These are phyloP conservation scores for Penicillium flavigenum DNA, from an alignment of 495 filamentous ascomycete species.

Conservation along the genomic window DNA sequence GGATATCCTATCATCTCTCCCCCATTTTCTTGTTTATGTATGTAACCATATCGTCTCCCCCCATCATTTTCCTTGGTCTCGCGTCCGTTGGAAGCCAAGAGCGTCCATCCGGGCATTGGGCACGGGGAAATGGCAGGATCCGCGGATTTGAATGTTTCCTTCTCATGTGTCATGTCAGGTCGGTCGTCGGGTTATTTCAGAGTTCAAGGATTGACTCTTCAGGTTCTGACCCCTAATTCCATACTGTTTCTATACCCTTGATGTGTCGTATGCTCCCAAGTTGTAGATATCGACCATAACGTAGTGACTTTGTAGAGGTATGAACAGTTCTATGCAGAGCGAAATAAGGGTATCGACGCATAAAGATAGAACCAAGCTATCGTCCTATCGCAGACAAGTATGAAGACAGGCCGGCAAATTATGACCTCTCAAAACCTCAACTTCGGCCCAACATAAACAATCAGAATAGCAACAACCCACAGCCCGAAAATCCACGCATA, in stretches of 20 bases:
- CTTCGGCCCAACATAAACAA: conserved; percentile 83
- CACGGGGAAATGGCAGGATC: conserved; percentile 38
- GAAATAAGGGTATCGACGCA: conserved; percentile 2
- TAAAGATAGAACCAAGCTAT: neutral
- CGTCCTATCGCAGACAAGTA: neutral
- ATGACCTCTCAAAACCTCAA: conserved; percentile 64
- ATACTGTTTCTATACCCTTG: conserved; percentile 1
- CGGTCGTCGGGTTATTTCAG: conserved; percentile 42
- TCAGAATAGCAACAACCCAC: conserved; percentile 67
- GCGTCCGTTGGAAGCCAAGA: conserved; percentile 31
- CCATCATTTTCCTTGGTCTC: conserved; percentile 34
- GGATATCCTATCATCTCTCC: conserved; percentile 46
- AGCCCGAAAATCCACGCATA: conserved; percentile 80
- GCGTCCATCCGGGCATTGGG: conserved; percentile 30
- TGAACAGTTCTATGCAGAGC: neutral
- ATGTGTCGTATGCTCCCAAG: neutral
- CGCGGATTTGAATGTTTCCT: conserved; percentile 40
- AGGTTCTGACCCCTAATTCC: conserved; percentile 25
- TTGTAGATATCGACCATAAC: neutral
- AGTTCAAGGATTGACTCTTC: conserved; percentile 37
- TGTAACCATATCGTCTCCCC: conserved; percentile 41
- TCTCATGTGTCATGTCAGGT: conserved; percentile 48
- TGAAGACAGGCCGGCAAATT: neutral
- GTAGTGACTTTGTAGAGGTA: neutral
- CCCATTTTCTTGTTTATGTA: conserved; percentile 32